phyloP scores from a whole-genome alignment of 495 filamentous ascomycete species.

The Penicillium macrosclerotiorum region DNA sequence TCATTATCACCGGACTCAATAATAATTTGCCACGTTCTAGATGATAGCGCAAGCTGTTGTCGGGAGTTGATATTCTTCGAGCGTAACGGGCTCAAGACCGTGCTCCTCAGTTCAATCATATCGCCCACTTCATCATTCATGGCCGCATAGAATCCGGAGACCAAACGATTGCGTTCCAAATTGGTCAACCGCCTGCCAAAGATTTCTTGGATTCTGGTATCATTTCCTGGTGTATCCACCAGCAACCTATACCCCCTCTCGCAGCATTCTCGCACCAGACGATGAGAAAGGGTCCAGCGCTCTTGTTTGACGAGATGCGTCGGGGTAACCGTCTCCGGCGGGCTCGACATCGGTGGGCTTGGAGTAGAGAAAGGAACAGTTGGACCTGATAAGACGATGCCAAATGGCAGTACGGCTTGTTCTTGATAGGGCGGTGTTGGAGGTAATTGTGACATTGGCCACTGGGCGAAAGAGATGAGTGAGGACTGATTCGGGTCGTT shows the following conservation, averaged over 20 bases:
- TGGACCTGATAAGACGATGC: constrained; percentile 17
- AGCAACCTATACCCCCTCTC: constrained; percentile 26
- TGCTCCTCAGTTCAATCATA: constrained; percentile 18
- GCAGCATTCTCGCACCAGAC: constrained; percentile 29
- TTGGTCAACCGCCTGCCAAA: constrained; percentile 22
- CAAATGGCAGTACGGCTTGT: constrained; percentile 22
- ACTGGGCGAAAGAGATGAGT: constrained; percentile 8
- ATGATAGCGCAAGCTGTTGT: constrained; percentile 14
- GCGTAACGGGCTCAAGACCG: constrained; percentile 16
- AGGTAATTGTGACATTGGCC: constrained; percentile 15
- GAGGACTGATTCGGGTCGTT: constrained; percentile 12
- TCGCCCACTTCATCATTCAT: constrained; percentile 22
- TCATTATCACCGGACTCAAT: constrained; percentile 17
- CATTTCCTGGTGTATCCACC: constrained; percentile 12
- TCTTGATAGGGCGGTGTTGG: constrained; percentile 24
- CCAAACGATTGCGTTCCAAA: constrained; percentile 21
- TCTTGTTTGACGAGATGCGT: constrained; percentile 12
- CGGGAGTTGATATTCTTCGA: constrained; percentile 11
- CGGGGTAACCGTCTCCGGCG: constrained; percentile 9
- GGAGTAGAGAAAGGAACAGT: constrained; percentile 10
- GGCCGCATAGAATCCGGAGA: constrained; percentile 20
- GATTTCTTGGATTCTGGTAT: constrained; percentile 14
- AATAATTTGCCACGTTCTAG: constrained; percentile 24
- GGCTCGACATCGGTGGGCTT: constrained; percentile 8
- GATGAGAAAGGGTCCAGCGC: constrained; percentile 25